Percentiles rank a stretch among this genome's conserved stretches.
These are phyloP conservation scores for Oldenlandia corymbosa DNA, from an alignment of 257 asterid species.

Conservation along the genomic window DNA sequence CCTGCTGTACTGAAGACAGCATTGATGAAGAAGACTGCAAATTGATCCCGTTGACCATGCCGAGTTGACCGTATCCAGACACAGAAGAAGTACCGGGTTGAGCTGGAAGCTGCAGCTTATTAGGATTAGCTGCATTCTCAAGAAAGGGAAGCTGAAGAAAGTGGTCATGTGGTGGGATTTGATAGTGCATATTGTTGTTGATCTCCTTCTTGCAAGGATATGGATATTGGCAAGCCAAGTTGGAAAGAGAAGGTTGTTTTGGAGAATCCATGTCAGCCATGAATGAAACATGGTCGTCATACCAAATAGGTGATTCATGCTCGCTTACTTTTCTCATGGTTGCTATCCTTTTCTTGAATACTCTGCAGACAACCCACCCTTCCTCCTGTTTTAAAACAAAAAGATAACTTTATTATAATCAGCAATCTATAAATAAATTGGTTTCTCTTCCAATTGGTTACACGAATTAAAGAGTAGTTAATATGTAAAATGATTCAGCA, in stretches of 20 bases:
- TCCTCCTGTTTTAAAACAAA: conserved; percentile 54
- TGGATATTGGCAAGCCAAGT: conserved; percentile 24
- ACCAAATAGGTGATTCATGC: conserved; percentile 78
- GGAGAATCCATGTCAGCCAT: conserved; percentile 65
- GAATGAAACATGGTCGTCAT: conserved; percentile 71
- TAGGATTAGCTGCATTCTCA: conserved; percentile 41
- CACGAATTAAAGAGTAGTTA: too few relatives aligned
- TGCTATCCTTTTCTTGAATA: conserved; percentile 66
- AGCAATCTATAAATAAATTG: not conserved
- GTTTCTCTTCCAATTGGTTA: too few relatives aligned
- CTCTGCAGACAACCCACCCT: conserved; percentile 97
- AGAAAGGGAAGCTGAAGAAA: conserved; percentile 64
- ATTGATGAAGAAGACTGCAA: conserved; percentile 17
- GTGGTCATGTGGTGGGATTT: conserved; percentile 24
- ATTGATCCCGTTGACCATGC: conserved; percentile 15
- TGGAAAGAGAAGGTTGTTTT: conserved; percentile 30
- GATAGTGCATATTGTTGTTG: conserved; percentile 43
- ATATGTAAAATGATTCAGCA: too few relatives aligned
- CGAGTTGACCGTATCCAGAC: too few relatives aligned
- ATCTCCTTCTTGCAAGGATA: conserved; percentile 51
- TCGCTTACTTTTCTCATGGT: conserved; percentile 47
- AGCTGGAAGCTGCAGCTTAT: conserved; percentile 23
- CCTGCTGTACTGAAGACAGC: conserved; percentile 13
- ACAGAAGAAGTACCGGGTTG: too few relatives aligned
- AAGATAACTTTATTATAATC: not conserved